A percentile compares a stretch with the other conserved stretches of the same genome.
Conservation (phyloP, 192 early-diverging fungal species). For the Coemansia sp. region DNA sequence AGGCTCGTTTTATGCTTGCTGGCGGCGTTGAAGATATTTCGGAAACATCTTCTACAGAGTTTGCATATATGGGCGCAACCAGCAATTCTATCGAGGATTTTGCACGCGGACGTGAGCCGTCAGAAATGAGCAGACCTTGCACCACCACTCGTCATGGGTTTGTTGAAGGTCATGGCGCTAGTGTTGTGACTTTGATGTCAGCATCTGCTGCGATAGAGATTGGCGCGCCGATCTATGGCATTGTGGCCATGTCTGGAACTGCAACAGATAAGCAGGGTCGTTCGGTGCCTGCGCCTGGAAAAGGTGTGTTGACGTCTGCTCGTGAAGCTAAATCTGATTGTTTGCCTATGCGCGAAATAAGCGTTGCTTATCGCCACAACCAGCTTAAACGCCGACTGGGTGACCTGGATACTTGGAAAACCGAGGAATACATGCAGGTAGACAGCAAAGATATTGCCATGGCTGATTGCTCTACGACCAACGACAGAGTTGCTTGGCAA, state of each 20-base stretch:
- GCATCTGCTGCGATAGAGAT: conserved; percentile 86
- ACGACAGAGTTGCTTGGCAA: no score
- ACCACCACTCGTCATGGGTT: conserved; percentile 88
- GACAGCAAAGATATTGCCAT: not conserved
- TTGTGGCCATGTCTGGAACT: conserved; percentile 84
- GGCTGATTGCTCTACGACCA: not conserved
- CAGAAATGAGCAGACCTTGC: conserved; percentile 89
- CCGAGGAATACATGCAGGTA: not conserved
- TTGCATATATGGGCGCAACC: conserved; percentile 96
- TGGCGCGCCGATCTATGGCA: conserved; percentile 90
- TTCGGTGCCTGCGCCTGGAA: conserved; percentile 91
- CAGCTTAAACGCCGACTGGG: conserved; percentile 58
- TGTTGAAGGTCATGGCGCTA: conserved; percentile 91
- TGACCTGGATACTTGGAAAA: conserved; percentile 9
- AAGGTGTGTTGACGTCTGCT: conserved; percentile 90
- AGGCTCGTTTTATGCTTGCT: conserved; percentile 89
- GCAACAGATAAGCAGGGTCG: conserved; percentile 95
- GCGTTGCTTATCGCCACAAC: conserved; percentile 80
- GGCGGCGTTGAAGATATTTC: conserved; percentile 91
- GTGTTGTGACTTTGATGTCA: conserved; percentile 88
- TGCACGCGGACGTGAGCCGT: conserved; percentile 79
- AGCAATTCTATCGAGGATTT: conserved; percentile 82
- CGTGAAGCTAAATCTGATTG: conserved; percentile 66
- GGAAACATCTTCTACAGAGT: conserved; percentile 68
- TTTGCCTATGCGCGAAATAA: conserved; percentile 61